Percentiles rank a stretch among this genome's conserved stretches.
These are phyloP conservation scores for Acer saccharum DNA, from an alignment of 345 rosid species.

Conservation along the genomic window DNA sequence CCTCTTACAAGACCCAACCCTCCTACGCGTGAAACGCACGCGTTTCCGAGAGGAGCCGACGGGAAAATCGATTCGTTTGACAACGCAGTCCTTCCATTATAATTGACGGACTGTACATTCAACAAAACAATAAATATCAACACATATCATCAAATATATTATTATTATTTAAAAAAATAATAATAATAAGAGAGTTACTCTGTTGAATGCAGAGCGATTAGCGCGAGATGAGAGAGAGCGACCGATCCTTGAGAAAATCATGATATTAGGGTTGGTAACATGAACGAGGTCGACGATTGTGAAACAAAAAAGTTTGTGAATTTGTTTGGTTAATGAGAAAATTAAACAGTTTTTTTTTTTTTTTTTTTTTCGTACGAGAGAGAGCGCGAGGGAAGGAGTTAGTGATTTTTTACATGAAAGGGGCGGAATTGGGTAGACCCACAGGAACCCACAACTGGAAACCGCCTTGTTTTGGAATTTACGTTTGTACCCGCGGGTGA, in stretches of 20 bases:
- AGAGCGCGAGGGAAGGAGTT: neutral
- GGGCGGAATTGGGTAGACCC: neutral
- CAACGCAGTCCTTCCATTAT: constrained; percentile 18
- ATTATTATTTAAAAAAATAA: neutral
- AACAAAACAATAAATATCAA: constrained; percentile 7
- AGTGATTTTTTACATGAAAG: neutral
- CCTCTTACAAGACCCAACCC: constrained; percentile 34
- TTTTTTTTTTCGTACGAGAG: neutral
- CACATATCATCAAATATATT: neutral
- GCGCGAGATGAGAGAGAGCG: constrained; percentile 28
- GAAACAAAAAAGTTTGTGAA: neutral
- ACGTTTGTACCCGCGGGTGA: neutral
- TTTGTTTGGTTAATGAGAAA: neutral
- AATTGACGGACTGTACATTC: constrained; percentile 24
- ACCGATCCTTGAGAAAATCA: constrained; percentile 38
- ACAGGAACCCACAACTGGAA: neutral
- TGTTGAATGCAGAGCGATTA: constrained; percentile 24
- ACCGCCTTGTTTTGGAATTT: neutral
- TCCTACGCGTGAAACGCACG: constrained; percentile 22
- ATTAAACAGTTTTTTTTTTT: neutral
- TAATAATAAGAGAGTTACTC: constrained; percentile 3
- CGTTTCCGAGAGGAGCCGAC: neutral
- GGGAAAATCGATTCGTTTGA: constrained; percentile 7
- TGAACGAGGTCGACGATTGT: constrained; percentile 5
- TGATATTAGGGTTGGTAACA: constrained; percentile 1